Percentiles rank a stretch among this genome's conserved stretches.
Evolutionary conservation across 2,329 filamentous ascomycete genomes (phyloP).

Genomic region (Oidium heveae): DNA sequence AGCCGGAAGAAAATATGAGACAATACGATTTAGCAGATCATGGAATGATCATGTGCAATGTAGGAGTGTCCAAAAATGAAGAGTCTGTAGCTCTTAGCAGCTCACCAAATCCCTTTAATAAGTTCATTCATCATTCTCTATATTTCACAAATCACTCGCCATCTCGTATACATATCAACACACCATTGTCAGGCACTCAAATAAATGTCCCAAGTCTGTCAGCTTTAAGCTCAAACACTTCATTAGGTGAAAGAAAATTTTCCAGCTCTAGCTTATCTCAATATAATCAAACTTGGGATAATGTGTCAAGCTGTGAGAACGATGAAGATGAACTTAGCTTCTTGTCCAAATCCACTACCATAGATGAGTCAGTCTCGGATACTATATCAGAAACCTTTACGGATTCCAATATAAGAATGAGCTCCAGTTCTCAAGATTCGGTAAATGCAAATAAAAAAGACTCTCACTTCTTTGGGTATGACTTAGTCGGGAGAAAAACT

Average conservation of each 20-base stretch:
- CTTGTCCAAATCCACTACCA: not conserved
- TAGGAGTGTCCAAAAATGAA: slow-evolving; percentile 2
- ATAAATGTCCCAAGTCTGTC: not conserved
- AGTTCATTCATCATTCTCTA: not conserved
- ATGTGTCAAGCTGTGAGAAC: not conserved
- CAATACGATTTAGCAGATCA: not conserved
- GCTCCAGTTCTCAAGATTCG: not conserved
- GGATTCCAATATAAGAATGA: not conserved
- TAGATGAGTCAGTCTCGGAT: not conserved
- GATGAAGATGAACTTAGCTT: slow-evolving; percentile 1
- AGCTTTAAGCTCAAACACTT: not conserved
- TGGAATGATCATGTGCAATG: not conserved
- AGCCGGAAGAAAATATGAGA: not conserved
- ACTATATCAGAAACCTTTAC: too few species aligned
- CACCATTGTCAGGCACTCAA: not conserved
- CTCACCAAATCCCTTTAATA: not conserved
- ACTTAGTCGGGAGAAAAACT: not conserved
- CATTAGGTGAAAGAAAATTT: not conserved
- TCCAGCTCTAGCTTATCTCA: not conserved
- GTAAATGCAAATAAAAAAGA: not conserved
- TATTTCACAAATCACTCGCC: not conserved
- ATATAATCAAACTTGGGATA: not conserved
- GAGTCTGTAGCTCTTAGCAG: slow-evolving; percentile 2
- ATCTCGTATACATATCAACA: not conserved
- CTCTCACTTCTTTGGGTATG: not conserved